Evolutionary conservation across 306 rosid genomes (phyloP).

Genomic region (Castanea sativa): DNA sequence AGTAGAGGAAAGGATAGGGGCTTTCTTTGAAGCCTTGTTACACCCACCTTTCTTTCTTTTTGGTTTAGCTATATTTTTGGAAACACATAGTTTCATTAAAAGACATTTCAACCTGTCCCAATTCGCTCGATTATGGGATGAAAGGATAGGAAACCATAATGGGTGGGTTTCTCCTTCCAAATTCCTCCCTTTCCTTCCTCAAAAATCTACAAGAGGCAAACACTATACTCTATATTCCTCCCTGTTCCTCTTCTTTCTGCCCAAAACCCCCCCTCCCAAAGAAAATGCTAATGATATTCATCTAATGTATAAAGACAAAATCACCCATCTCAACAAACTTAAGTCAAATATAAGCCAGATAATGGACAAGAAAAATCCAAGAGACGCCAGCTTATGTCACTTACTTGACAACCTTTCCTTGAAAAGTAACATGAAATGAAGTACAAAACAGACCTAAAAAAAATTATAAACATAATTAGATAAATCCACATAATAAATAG

Average conservation of each 20-base stretch:
- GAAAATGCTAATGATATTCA: background rate
- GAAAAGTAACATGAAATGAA: constrained; percentile 80
- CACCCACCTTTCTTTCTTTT: too few species aligned
- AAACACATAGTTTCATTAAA: background rate
- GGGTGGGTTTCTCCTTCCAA: background rate
- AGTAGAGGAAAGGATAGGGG: background rate
- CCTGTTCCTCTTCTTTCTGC: background rate
- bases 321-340: background rate
- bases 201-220: background rate
- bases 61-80: background rate
- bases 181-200: background rate
- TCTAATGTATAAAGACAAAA: background rate
- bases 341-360: background rate
- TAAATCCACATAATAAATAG: constrained; percentile 20
- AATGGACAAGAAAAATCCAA: constrained; percentile 1
- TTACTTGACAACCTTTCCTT: constrained; percentile 77
- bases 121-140: background rate
- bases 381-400: constrained; percentile 19
- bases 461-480: constrained; percentile 25
- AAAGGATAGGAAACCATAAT: background rate
- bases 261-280: background rate
- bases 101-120: background rate
- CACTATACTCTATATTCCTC: background rate
- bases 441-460: constrained; percentile 73
- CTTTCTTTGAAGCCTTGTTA: background rate